phyloP scores from a whole-genome alignment of 139 green algal genomes.

The Volvox reticuliferus region DNA sequence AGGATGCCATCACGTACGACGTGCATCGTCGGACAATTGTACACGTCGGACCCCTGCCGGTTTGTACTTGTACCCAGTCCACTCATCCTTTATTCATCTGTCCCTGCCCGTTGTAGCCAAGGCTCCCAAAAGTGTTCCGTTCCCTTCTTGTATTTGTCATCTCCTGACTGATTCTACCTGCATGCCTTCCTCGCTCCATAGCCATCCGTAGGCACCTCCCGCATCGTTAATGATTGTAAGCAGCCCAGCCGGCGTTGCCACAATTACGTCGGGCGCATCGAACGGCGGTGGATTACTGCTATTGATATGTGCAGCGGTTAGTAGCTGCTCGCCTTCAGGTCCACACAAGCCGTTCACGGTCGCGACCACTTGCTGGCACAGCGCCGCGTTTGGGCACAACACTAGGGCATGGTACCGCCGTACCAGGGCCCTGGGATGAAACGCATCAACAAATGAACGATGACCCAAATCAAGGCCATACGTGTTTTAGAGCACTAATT shows the following conservation, averaged over 20 bases:
- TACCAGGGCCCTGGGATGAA: no score
- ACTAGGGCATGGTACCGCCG: slow-evolving; percentile 75
- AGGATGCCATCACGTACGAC: background rate
- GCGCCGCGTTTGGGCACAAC: slow-evolving; percentile 88
- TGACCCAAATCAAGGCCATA: no score
- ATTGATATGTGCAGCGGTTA: slow-evolving; percentile 63
- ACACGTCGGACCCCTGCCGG: no score
- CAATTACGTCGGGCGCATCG: slow-evolving; percentile 76
- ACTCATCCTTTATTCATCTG: no score
- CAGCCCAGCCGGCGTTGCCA: slow-evolving; percentile 83
- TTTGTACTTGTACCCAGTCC: no score
- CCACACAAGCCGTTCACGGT: slow-evolving; percentile 44
- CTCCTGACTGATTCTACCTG: background rate
- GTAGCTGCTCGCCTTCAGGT: slow-evolving; percentile 54
- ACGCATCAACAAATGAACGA: no score
- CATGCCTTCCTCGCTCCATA: slow-evolving; percentile 75
- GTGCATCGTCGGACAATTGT: no score
- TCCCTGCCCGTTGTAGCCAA: no score
- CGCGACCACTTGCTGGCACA: slow-evolving; percentile 87
- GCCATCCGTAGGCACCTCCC: slow-evolving; percentile 64
- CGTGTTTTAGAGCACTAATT: no score
- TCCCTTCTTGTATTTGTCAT: background rate
- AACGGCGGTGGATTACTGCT: slow-evolving; percentile 69
- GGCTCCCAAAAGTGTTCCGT: no score
- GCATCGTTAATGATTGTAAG: slow-evolving; percentile 63